phyloP scores from a whole-genome alignment of 2,329 filamentous ascomycete species.

The Ophiostoma sp. region DNA sequence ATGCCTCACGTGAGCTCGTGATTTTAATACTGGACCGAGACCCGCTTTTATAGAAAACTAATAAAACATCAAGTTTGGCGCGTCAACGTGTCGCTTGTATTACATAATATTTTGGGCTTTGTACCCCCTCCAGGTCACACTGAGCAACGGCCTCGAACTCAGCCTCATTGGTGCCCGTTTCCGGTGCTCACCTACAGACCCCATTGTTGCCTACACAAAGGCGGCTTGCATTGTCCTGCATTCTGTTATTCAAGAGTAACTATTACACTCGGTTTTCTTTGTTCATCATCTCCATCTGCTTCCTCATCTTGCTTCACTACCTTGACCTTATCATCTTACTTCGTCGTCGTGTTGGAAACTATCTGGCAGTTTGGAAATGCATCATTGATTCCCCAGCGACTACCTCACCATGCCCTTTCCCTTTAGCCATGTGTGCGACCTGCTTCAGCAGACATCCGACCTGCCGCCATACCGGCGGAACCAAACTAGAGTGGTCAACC shows the following conservation, averaged over 20 bases:
- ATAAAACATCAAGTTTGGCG: neutral
- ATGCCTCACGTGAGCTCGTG: neutral
- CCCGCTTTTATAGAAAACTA: neutral
- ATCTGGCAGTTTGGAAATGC: neutral
- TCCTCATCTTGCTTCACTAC: too few species aligned
- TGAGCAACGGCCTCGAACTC: neutral
- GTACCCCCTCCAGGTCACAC: neutral
- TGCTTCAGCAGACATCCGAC: conserved; percentile 63
- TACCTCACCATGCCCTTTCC: conserved; percentile 52
- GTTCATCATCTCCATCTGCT: neutral
- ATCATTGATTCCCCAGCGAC: neutral
- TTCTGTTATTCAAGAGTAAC: neutral
- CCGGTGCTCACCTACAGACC: neutral
- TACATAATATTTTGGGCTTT: neutral
- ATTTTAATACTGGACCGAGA: neutral
- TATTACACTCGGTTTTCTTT: neutral
- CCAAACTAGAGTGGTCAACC: conserved; percentile 15
- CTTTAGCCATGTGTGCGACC: conserved; percentile 66
- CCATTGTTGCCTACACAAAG: neutral
- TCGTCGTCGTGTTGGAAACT: neutral
- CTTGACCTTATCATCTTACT: neutral
- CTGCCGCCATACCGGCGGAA: conserved; percentile 32
- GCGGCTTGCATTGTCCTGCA: neutral
- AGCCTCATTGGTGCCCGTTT: neutral
- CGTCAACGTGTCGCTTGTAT: neutral